A percentile compares a stretch with the other conserved stretches of the same genome.
phyloP scores from a whole-genome alignment of 805 yeast genomes.

The Saccharomycopsis sp. region DNA sequence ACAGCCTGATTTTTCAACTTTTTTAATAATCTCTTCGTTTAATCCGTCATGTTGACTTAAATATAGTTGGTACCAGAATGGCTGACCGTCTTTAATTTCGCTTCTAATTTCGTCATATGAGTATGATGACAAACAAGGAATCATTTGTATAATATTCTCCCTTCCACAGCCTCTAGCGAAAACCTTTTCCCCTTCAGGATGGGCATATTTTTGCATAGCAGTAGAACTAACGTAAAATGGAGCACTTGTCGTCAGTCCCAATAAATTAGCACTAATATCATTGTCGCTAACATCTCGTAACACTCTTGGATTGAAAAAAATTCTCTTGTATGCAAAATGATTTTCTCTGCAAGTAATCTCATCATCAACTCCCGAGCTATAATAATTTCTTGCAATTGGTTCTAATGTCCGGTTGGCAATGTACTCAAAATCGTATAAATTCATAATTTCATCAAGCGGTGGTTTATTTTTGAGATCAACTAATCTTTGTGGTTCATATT shows the following conservation, averaged over 20 bases:
- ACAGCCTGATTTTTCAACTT: conserved; percentile 69
- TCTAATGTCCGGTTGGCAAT: conserved; percentile 32
- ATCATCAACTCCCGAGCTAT: conserved; percentile 44
- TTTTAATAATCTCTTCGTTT: conserved; percentile 49
- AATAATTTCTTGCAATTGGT: conserved; percentile 35
- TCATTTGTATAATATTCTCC: conserved; percentile 75
- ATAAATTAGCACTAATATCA: conserved; percentile 36
- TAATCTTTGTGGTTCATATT: conserved; percentile 35
- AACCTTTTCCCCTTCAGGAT: conserved; percentile 85
- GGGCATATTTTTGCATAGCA: conserved; percentile 85
- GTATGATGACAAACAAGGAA: conserved; percentile 84
- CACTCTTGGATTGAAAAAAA: conserved; percentile 43
- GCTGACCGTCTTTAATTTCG: conserved; percentile 45
- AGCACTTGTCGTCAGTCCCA: conserved; percentile 60
- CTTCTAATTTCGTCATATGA: conserved; percentile 78
- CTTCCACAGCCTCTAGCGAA: conserved; percentile 77
- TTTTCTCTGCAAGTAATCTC: conserved; percentile 40
- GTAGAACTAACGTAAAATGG: conserved; percentile 91
- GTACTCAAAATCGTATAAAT: conserved; percentile 35
- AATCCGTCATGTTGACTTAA: conserved; percentile 70
- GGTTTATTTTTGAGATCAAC: conserved; percentile 30
- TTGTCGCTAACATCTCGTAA: conserved; percentile 32
- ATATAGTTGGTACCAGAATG: conserved; percentile 83
- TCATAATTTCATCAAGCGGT: conserved; percentile 29
- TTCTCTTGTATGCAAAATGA: conserved; percentile 34